phyloP scores from a whole-genome alignment of 768 basidiomycete genomes.

The Tylopilus cervinicoccineus region DNA sequence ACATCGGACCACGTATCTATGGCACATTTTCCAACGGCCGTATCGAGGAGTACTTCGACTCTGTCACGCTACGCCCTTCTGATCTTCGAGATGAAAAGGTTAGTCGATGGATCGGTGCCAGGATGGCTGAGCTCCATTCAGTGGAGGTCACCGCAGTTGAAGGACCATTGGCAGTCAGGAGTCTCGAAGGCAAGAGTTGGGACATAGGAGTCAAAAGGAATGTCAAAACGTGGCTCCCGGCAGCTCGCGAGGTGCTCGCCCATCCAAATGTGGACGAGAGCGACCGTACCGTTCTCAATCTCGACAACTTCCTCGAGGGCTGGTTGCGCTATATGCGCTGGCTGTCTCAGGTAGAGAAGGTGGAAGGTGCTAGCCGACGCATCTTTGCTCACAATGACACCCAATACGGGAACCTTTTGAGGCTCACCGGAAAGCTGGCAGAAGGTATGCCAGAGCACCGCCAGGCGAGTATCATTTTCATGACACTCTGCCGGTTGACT shows the following conservation, averaged over 20 bases:
- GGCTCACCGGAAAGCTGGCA: slow-evolving; percentile 50
- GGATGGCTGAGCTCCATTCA: slow-evolving; percentile 95
- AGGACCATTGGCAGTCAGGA: slow-evolving; percentile 35
- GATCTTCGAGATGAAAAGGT: slow-evolving; percentile 75
- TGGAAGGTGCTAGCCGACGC: slow-evolving; percentile 55
- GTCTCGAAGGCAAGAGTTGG: slow-evolving; percentile 45
- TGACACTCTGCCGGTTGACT: slow-evolving; percentile 1
- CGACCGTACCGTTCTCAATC: slow-evolving; percentile 53
- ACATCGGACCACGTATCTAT: slow-evolving; percentile 86
- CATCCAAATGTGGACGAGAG: slow-evolving; percentile 47
- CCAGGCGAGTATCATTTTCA: slow-evolving; percentile 47
- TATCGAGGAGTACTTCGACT: slow-evolving; percentile 93
- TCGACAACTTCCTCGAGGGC: slow-evolving; percentile 57
- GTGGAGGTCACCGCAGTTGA: slow-evolving; percentile 77
- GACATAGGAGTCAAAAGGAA: slow-evolving; percentile 63
- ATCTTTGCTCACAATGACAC: slow-evolving; percentile 93
- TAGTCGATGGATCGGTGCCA: slow-evolving; percentile 84
- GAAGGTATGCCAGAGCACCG: slow-evolving; percentile 68
- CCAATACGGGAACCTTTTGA: slow-evolving; percentile 91
- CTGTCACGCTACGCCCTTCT: slow-evolving; percentile 68
- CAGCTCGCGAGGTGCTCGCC: slow-evolving; percentile 71
- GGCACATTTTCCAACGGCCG: slow-evolving; percentile 97
- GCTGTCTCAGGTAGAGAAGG: slow-evolving; percentile 58
- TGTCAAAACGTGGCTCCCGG: slow-evolving; percentile 64
- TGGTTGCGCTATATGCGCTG: slow-evolving; percentile 71